phyloP scores from a whole-genome alignment of 371 early-diverging fungal species.

The Capniomyces stellatus region DNA sequence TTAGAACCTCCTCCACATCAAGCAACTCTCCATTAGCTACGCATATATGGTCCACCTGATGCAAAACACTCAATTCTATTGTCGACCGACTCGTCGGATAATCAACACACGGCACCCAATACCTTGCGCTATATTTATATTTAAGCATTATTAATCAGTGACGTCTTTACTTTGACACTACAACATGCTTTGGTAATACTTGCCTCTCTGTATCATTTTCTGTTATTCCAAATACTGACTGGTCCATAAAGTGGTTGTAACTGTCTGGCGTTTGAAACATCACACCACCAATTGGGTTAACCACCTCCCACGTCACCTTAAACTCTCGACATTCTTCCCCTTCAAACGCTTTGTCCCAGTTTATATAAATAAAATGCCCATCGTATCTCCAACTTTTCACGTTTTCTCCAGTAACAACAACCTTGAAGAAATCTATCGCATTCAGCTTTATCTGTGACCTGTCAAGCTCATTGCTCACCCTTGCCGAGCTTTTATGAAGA shows the following conservation, averaged over 20 bases:
- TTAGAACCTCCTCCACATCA: background rate
- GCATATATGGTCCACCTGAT: background rate
- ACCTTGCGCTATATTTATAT: background rate
- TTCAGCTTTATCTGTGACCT: background rate
- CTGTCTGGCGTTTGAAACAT: background rate
- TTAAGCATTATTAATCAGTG: background rate
- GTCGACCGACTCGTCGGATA: background rate
- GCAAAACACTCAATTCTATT: background rate
- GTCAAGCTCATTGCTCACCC: background rate
- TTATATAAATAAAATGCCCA: background rate
- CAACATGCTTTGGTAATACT: too few species aligned
- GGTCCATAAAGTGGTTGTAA: background rate
- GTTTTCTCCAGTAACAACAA: background rate
- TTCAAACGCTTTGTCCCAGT: background rate
- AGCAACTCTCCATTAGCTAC: background rate
- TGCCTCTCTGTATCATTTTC: background rate
- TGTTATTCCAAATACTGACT: background rate
- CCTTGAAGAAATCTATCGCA: constrained; percentile 1
- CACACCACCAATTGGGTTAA: background rate
- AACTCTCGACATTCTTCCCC: background rate
- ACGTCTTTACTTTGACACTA: too few species aligned
- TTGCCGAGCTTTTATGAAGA: background rate
- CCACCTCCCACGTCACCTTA: background rate
- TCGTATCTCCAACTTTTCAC: background rate
- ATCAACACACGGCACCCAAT: constrained; percentile 1